Percentiles rank a stretch among this genome's conserved stretches.
These are phyloP conservation scores for Irpex lacteus DNA, from an alignment of 1,284 basidiomycete genomes.

Conservation along the genomic window DNA sequence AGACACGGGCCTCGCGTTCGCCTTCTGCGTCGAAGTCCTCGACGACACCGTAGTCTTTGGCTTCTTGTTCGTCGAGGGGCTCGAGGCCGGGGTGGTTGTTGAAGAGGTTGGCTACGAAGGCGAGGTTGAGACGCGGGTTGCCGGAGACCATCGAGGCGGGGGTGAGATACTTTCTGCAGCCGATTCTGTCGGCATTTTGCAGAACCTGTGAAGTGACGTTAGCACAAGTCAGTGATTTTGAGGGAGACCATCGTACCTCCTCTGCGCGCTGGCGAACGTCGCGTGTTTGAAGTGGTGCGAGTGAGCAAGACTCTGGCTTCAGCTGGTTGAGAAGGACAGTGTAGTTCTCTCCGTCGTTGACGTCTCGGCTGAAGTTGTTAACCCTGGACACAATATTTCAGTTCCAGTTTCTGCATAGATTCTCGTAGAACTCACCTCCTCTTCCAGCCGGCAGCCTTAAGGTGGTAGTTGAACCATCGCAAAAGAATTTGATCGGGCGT, in stretches of 20 bases:
- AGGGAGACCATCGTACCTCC: too few species aligned
- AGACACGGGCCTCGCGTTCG: conserved; percentile 95
- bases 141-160: conserved; percentile 89
- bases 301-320: conserved; percentile 91
- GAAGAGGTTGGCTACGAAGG: conserved; percentile 98
- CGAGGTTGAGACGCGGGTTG: conserved; percentile 97
- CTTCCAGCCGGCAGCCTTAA: conserved; percentile 93
- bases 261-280: conserved; percentile 87
- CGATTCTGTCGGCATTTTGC: conserved; percentile 91
- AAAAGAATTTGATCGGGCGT: conserved; percentile 97
- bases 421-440: conserved; percentile 51
- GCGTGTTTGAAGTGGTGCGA: conserved; percentile 83
- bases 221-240: too few species aligned
- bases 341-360: conserved; percentile 96
- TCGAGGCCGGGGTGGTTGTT: conserved; percentile 95
- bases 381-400: conserved; percentile 52
- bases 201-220: conserved; percentile 52
- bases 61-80: conserved; percentile 89
- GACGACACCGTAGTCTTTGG: conserved; percentile 79
- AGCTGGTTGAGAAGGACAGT: conserved; percentile 94
- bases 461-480: conserved; percentile 98
- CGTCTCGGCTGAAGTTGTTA: conserved; percentile 96
- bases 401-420: neutral
- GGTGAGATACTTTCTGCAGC: conserved; percentile 95
- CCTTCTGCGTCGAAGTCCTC: conserved; percentile 99